Evolutionary conservation across 352 stramenopile genomes (phyloP).

Genomic region (Pythium grandisporangium): DNA sequence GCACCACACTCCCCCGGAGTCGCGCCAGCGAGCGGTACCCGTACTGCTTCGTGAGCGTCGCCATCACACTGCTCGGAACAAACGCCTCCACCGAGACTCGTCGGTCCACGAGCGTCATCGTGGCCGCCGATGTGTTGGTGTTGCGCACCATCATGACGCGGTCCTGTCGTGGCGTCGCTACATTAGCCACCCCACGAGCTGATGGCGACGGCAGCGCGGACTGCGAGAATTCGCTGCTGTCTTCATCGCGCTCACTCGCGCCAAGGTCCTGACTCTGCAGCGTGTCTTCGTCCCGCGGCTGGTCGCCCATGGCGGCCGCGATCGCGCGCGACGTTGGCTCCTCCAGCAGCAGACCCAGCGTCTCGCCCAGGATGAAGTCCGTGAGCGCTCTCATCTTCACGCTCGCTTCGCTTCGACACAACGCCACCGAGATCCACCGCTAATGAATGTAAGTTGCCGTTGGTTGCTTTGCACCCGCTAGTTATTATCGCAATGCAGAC

Average conservation of each 20-base stretch:
- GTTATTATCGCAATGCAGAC: too few relatives aligned
- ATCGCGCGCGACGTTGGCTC: conserved; percentile 11
- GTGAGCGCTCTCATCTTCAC: conserved; percentile 19
- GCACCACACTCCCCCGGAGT: conserved; percentile 37
- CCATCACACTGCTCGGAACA: conserved; percentile 17
- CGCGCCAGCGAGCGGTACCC: conserved; percentile 25
- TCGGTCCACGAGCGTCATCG: conserved; percentile 41
- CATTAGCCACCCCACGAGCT: neutral
- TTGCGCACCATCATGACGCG: conserved; percentile 43
- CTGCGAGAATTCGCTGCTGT: too few relatives aligned
- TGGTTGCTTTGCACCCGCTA: neutral
- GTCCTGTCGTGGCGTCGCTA: conserved; percentile 4
- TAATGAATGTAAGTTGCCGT: neutral
- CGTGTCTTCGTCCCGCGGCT: conserved; percentile 7
- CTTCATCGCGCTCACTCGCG: conserved; percentile 49
- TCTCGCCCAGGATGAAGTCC: conserved; percentile 46
- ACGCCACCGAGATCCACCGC: too few relatives aligned
- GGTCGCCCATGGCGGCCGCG: conserved; percentile 4
- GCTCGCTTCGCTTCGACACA: too few relatives aligned
- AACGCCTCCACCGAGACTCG: conserved; percentile 36
- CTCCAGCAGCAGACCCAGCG: conserved; percentile 36
- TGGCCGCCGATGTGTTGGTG: conserved; percentile 28
- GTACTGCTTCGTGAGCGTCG: conserved; percentile 10
- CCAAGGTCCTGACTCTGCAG: conserved; percentile 26
- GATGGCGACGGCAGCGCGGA: neutral